Evolutionary conservation across 495 filamentous ascomycete genomes (phyloP), one percentile per base, ranked within the genome.

Genomic region (Evernia prunastri): DNA sequence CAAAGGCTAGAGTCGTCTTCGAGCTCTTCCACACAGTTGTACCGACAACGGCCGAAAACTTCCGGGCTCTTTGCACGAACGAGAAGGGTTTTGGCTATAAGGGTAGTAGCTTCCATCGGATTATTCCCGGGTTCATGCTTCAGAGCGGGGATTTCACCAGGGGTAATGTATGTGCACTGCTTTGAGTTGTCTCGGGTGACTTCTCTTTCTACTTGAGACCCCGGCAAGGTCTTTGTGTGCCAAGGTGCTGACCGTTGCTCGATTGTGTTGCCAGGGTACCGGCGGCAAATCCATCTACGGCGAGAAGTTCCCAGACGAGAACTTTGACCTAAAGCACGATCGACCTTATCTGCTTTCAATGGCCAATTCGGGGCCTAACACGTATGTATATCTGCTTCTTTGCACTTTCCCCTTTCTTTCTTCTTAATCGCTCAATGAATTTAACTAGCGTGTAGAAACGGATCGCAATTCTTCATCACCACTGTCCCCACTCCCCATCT

Each of bases 211-310:
- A 54, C n/a, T 18, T 27, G 45, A 13, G 23, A 23, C 23, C 45
- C 27, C 23, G 27, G 11, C 0, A 27, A 3, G 12, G n/a, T n/a
- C 45, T 0, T 27, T 27, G 45, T 27, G 45, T 25, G 11, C 23
- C n/a, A 49, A 2, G 3, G 10, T 20, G 51, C 51, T 54, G 29
- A 54, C 5, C 6, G 1, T 20, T 33, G 17, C 27, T 10, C 4
- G 5, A 3, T 56, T 33, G 23, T 5, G 25, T 25, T n/a, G 40
- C n/a, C 66, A 91, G 88, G 89, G 89, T 69, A 92, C 88, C 43
- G 89, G 89, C 75, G 89, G 89, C 74, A 89, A 86, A 81, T 92
- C 89, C 67, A 92, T 92, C 81, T 92, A 90, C 77, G 89, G 89
- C 70, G 87, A 90, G 76, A 90, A 89, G 82, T 92, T 92, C 69